These are phyloP conservation scores for Schizochytrium sp. DNA, from an alignment of 108 stramenopile genomes.

Conservation along the genomic window DNA sequence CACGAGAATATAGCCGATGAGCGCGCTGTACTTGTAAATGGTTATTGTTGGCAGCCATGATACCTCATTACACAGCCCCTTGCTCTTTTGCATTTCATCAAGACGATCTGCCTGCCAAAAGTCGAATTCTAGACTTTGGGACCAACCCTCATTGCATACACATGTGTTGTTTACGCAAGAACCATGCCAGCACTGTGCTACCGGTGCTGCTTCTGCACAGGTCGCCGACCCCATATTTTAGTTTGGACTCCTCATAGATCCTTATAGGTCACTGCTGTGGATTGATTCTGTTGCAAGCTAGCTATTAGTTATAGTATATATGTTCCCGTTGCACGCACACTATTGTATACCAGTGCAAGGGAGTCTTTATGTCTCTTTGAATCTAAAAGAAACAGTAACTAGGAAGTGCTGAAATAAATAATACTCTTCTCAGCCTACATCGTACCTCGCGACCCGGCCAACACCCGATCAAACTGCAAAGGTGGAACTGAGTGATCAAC, in stretches of 20 bases:
- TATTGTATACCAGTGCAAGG: too few species aligned
- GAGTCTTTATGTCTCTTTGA: too few species aligned
- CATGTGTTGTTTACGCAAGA: not conserved
- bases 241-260: not conserved
- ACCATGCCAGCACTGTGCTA: not conserved
- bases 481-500: too few species aligned
- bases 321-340: too few species aligned
- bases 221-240: not conserved
- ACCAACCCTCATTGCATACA: not conserved
- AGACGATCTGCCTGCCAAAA: not conserved
- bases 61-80: not conserved
- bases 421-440: too few species aligned
- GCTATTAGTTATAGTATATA: too few species aligned
- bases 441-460: too few species aligned
- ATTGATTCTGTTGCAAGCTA: too few species aligned
- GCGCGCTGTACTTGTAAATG: not conserved
- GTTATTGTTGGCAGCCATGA: not conserved
- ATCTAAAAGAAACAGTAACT: too few species aligned
- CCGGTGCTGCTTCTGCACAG: not conserved
- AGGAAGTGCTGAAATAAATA: too few species aligned
- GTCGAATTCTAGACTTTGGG: not conserved
- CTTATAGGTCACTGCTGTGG: not conserved
- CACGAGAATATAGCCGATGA: not conserved
- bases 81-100: not conserved
- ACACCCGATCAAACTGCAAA: too few species aligned